phyloP scores from a whole-genome alignment of 73 alveolate genomes.

The Stentor roeselii region DNA sequence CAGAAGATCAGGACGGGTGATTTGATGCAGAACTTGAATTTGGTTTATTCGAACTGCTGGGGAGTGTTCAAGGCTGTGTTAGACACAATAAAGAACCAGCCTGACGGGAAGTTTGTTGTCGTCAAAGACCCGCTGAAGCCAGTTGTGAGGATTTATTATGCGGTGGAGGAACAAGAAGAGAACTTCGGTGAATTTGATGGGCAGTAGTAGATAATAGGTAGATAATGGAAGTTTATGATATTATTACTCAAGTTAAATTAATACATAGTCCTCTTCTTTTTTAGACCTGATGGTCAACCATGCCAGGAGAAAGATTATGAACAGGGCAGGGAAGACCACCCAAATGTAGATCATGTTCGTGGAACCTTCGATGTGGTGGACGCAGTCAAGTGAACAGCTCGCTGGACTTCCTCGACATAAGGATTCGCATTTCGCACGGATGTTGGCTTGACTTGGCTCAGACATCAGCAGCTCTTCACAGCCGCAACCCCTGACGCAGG shows the following conservation, averaged over 20 bases:
- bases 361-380: background rate
- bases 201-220: background rate
- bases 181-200: too few species aligned
- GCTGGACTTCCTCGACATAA: background rate
- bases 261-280: background rate
- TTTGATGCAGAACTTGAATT: slow-evolving; percentile 29
- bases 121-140: slow-evolving; percentile 36
- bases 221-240: background rate
- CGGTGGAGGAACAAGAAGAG: slow-evolving; percentile 29
- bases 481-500: background rate
- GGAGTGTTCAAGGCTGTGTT: slow-evolving; percentile 36
- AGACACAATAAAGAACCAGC: slow-evolving; percentile 29
- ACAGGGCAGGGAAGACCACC: background rate
- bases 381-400: background rate
- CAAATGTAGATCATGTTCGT: background rate
- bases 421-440: background rate
- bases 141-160: slow-evolving; percentile 33
- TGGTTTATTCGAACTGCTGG: slow-evolving; percentile 28
- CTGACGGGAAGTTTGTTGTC: slow-evolving; percentile 39
- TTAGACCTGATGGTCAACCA: background rate
- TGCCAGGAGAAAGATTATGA: background rate
- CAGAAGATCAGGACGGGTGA: slow-evolving; percentile 34
- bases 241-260: background rate
- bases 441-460: background rate
- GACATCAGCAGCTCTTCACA: background rate